phyloP scores from a whole-genome alignment of 257 asterid genomes.

The Primulina huaijiensis region DNA sequence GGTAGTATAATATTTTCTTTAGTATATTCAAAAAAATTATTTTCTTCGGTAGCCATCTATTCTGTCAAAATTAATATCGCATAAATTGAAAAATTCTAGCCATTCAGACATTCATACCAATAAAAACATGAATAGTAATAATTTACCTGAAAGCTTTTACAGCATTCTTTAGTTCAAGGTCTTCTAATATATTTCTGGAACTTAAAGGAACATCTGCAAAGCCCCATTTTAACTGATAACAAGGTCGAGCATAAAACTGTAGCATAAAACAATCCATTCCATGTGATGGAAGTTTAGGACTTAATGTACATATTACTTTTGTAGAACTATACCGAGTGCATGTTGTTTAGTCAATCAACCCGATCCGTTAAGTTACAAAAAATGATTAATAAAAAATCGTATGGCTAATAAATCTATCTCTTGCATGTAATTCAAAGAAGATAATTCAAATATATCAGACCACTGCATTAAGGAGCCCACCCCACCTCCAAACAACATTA shows the following conservation, averaged over 20 bases:
- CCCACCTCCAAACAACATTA: neutral
- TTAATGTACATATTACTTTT: neutral
- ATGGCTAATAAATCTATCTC: neutral
- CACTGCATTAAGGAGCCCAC: neutral
- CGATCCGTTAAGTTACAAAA: neutral
- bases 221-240: constrained; percentile 24
- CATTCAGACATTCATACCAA: neutral
- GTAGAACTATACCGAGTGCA: neutral
- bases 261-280: constrained; percentile 9
- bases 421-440: neutral
- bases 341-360: neutral
- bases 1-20: neutral
- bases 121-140: neutral
- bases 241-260: constrained; percentile 12
- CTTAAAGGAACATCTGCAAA: constrained; percentile 66
- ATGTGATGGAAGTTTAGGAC: neutral
- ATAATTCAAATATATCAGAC: too few relatives aligned
- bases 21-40: too few relatives aligned
- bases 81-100: constrained; percentile 1
- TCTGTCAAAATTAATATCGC: neutral
- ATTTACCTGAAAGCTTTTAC: constrained; percentile 76
- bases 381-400: neutral
- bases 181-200: constrained; percentile 87
- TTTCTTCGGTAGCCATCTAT: neutral
- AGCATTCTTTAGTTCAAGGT: constrained; percentile 74